Percentiles rank a stretch among this genome's conserved stretches.
Evolutionary conservation across 108 stramenopile genomes (phyloP).

Genomic region (Cyclotella cryptica): DNA sequence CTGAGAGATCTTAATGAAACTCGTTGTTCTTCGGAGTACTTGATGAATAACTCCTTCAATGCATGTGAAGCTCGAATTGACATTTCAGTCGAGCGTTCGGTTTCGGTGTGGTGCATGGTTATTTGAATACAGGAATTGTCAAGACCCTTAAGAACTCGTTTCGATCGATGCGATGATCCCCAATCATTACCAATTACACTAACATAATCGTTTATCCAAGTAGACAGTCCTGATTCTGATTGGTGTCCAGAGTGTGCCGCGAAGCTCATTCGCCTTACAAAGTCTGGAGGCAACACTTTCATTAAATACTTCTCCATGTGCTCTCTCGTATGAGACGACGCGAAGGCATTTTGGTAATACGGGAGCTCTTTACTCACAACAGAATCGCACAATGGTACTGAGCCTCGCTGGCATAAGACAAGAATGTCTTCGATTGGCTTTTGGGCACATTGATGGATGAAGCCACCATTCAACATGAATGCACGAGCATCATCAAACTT

Average conservation of each 20-base stretch:
- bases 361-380: conserved; percentile 1
- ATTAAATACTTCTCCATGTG: conserved; percentile 1
- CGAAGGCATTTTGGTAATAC: conserved; percentile 5
- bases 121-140: not conserved
- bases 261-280: conserved; percentile 15
- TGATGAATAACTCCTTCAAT: conserved; percentile 19
- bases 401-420: not conserved
- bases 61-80: conserved; percentile 15
- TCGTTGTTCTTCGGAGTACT: conserved; percentile 14
- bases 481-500: conserved; percentile 5
- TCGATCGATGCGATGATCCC: conserved; percentile 4
- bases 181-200: conserved; percentile 13
- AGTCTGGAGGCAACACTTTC: not conserved
- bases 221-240: not conserved
- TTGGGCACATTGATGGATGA: conserved; percentile 14
- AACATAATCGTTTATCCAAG: conserved; percentile 5
- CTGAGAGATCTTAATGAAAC: conserved; percentile 20
- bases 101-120: conserved; percentile 6
- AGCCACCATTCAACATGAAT: conserved; percentile 10
- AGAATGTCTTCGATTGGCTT: conserved; percentile 1
- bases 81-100: not conserved
- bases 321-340: not conserved
- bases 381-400: conserved; percentile 2
- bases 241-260: conserved; percentile 10
- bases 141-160: not conserved